Evolutionary conservation across 805 yeast genomes (phyloP), one percentile per base, ranked within the genome.

Genomic region (Cyberlindnera saturnus): DNA sequence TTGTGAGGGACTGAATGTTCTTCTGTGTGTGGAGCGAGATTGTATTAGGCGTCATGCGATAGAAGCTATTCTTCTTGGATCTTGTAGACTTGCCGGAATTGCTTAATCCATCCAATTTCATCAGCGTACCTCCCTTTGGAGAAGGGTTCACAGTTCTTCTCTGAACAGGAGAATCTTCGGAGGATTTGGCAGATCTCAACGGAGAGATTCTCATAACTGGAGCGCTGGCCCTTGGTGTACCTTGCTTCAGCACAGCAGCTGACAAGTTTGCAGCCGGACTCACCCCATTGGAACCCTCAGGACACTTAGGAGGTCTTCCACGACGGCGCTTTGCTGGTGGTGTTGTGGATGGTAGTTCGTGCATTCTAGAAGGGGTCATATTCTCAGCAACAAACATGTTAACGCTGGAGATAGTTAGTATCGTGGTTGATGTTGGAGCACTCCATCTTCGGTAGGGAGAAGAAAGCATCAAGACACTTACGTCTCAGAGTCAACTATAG

Each of bases 181-280:
- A 28, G 3, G 16, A 26, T 14, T 30, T 38, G 26, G 15, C 32
- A 10, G 36, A 38, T 26, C 40, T 35, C 13, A 43, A 32, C 1
- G 62, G 62, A 1, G 62, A 57, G 6, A 58, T 52, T 39, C 55
- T 53, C 62, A 59, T 59, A 34, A 59, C n/a, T 3, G 61, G 58
- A 1, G 58, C 46, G 16, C 49, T 44, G 0, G 59, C 48, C 41
- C 53, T 57, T 20, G 62, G 62, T 8, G 61, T 49, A 1, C 62
- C 62, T 35, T 51, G 60, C 38, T 51, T 58, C 39, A 55, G 23
- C 9, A 54, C 58, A 16, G 61, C 57, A 4, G 62, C 62, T 0
- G 62, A 58, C 8, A 50, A 38, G 40, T 42, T 42, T 10, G 57
- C 61, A 32, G 62, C 61, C 17, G 56, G 55, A 23, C 52, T 47